phyloP scores from a whole-genome alignment of 2,329 filamentous ascomycete species.

The Fusarium virguliforme region DNA sequence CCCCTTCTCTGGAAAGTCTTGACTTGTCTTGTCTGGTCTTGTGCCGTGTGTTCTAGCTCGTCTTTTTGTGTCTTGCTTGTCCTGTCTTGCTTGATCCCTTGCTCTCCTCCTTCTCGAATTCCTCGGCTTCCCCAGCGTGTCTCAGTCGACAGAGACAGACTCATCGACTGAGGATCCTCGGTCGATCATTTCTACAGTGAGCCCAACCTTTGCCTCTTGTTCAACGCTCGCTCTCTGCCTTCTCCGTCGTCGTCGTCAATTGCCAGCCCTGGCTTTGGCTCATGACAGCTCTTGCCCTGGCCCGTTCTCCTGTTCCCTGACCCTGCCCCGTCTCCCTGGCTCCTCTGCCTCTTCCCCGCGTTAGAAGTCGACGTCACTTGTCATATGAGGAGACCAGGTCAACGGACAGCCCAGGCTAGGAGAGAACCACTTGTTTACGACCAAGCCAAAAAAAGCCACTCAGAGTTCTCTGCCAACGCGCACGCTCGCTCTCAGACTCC shows the following conservation, averaged over 20 bases:
- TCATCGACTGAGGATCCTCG: slow-evolving; percentile 30
- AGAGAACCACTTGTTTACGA: slow-evolving; percentile 3
- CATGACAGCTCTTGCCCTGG: slow-evolving; percentile 15
- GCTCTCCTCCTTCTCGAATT: slow-evolving; percentile 17
- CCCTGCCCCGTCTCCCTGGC: slow-evolving; percentile 19
- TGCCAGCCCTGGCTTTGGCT: slow-evolving; percentile 35
- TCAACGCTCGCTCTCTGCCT: slow-evolving; percentile 7
- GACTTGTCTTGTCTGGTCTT: slow-evolving; percentile 3
- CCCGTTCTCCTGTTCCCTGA: slow-evolving; percentile 27
- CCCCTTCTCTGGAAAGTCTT: not conserved
- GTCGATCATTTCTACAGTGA: slow-evolving; percentile 50
- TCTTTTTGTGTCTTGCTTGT: slow-evolving; percentile 3
- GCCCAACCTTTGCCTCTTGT: slow-evolving; percentile 39
- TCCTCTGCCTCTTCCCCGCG: slow-evolving; percentile 36
- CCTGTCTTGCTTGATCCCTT: not conserved
- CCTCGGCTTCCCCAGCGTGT: slow-evolving; percentile 30
- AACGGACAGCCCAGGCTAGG: not conserved
- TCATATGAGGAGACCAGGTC: slow-evolving; percentile 30
- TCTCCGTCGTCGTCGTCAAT: slow-evolving; percentile 18
- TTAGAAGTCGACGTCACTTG: slow-evolving; percentile 39
- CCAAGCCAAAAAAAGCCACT: slow-evolving; percentile 9
- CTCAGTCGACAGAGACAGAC: not conserved
- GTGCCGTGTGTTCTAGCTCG: slow-evolving; percentile 5
- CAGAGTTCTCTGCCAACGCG: slow-evolving; percentile 8
- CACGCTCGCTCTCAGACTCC: not conserved